Evolutionary conservation across 208 protist species (phyloP), one percentile per base, ranked within the genome.

Genomic region (Trypanosoma mega): DNA sequence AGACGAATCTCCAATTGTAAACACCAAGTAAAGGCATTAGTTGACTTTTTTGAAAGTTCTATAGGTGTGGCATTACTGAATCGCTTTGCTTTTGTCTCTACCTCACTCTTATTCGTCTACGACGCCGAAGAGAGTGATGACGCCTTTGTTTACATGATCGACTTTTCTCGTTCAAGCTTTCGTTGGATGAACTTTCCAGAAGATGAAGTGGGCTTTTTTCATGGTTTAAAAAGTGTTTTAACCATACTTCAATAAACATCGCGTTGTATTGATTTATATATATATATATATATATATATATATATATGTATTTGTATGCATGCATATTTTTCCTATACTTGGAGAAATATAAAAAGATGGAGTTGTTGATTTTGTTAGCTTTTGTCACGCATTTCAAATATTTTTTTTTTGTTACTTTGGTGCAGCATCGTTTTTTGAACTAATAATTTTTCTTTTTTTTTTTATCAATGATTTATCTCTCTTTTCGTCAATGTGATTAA

Each of bases 31-130:
- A 21, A 65, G 3, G 41, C 68, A 6, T n/a, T 92, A 0, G 24
- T 88, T 7, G 9, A 78, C 39, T 92, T 89, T 60, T 85, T 87
- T 36, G 74, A 65, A 18, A 43, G 69, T 11, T 78, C 72, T 1
- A 44, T 74, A 1, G 85, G 85, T n/a, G 27, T 39, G 8, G 80
- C 67, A 45, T 37, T 92, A 37, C 37, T 89, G 12, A 49, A 72
- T 24, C 49, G 74, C 21, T 78, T 81, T 56, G 81, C 86, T 0
- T 86, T 93, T 67, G 82, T 93, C 0, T 93, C 86, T n/a, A 63
- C 82, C 14, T 86, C 74, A 23, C 34, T 90, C 27, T 56, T 93
- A 24, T 53, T 89, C n/a, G 46, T 85, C 3, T 93, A 93, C 56
- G 82, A 93, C 56, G 71, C 77, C 3, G 55, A 43, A 27, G 21